These are phyloP conservation scores for Aspergillus quadrilineatus DNA, from an alignment of 2,329 filamentous ascomycete genomes.

Conservation along the genomic window DNA sequence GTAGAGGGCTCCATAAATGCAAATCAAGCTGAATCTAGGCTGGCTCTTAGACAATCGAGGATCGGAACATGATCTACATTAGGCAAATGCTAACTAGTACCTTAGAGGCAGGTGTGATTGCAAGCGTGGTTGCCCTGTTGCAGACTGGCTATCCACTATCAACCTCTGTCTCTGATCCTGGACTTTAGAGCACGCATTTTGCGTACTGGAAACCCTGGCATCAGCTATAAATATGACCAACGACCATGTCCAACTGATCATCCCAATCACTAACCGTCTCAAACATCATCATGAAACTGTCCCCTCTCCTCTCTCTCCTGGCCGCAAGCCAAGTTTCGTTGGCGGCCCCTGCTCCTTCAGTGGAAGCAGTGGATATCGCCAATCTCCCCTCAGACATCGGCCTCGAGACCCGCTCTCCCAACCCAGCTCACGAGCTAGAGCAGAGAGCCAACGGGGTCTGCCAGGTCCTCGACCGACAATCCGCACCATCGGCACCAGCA, in stretches of 20 bases:
- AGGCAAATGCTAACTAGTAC: not conserved
- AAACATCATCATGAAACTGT: not conserved
- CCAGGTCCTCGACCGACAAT: not conserved
- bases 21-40: not conserved
- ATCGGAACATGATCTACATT: not conserved
- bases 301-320: not conserved
- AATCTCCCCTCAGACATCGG: not conserved
- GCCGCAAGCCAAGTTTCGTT: not conserved
- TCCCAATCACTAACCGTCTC: not conserved
- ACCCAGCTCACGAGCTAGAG: not conserved
- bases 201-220: not conserved
- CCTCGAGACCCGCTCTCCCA: not conserved
- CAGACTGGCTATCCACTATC: constrained; percentile 1
- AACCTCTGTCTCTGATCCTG: not conserved
- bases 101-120: not conserved
- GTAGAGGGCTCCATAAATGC: not conserved
- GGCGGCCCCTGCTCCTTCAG: not conserved
- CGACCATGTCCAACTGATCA: not conserved
- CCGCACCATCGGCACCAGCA: not conserved
- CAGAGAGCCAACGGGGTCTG: not conserved
- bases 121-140: not conserved
- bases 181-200: not conserved
- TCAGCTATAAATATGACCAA: constrained; percentile 2
- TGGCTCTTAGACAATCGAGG: not conserved
- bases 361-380: not conserved